phyloP scores from a whole-genome alignment of 192 early-diverging fungal genomes.

The Mortierella hygrophila region DNA sequence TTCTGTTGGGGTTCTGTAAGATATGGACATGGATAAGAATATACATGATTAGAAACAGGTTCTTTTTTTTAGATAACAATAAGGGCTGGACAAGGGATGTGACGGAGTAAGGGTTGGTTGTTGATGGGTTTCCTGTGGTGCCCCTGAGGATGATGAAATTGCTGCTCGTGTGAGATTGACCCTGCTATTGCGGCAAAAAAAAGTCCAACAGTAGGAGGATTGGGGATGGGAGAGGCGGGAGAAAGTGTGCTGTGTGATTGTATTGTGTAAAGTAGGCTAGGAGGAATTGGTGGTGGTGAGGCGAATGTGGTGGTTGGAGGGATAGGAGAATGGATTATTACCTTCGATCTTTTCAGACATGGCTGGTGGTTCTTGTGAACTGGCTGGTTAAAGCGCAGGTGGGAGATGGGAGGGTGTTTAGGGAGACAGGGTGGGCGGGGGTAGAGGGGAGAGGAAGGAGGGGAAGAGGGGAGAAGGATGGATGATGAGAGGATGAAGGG shows the following conservation, averaged over 20 bases:
- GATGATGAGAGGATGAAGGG: not conserved
- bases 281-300: not conserved
- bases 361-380: constrained; percentile 31
- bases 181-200: not conserved
- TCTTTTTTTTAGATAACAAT: too few species aligned
- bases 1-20: constrained; percentile 19
- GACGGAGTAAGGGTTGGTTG: not conserved
- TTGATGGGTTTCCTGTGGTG: not conserved
- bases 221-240: not conserved
- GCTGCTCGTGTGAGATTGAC: not conserved
- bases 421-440: constrained; percentile 34
- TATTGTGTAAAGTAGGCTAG: not conserved
- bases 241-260: not conserved
- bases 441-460: not conserved
- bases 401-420: constrained; percentile 17
- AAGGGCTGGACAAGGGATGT: not conserved
- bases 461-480: constrained; percentile 3
- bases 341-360: constrained; percentile 50
- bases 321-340: not conserved
- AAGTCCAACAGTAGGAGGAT: not conserved
- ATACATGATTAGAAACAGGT: not conserved
- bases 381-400: constrained; percentile 29
- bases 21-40: not conserved
- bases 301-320: not conserved
- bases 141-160: not conserved